Evolutionary conservation across 164 flowering plant species (phyloP).

Genomic region (Magnolia changhungtana): DNA sequence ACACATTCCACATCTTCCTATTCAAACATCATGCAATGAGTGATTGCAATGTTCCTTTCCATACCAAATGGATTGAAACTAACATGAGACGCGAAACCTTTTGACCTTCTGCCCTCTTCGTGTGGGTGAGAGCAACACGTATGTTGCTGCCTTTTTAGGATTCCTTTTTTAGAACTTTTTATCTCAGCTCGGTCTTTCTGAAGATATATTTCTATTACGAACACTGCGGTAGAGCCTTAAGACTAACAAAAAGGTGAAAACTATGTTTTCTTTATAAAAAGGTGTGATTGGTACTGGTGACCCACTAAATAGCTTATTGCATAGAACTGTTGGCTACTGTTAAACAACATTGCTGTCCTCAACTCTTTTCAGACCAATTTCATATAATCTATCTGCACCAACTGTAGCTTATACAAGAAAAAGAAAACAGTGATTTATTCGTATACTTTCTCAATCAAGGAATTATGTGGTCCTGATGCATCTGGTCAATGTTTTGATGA

Average conservation of each 20-base stretch:
- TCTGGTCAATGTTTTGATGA: too few relatives aligned
- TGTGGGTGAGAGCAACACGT: neutral
- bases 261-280: constrained; percentile 1
- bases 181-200: neutral
- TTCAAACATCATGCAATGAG: neutral
- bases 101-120: constrained; percentile 5
- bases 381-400: too few relatives aligned
- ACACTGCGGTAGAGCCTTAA: neutral
- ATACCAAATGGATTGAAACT: neutral
- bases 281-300: constrained; percentile 4
- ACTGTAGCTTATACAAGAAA: too few relatives aligned
- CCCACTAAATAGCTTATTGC: neutral
- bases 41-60: neutral
- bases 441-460: too few relatives aligned
- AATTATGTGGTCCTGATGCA: too few relatives aligned
- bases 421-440: too few relatives aligned
- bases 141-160: neutral
- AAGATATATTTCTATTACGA: neutral
- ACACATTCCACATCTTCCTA: neutral
- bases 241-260: neutral
- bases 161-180: constrained; percentile 2
- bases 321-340: constrained; percentile 1
- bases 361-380: neutral
- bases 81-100: constrained; percentile 1
- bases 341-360: neutral